Evolutionary conservation across 1,139 yeast genomes (phyloP).

Genomic region (Pichia sp.): DNA sequence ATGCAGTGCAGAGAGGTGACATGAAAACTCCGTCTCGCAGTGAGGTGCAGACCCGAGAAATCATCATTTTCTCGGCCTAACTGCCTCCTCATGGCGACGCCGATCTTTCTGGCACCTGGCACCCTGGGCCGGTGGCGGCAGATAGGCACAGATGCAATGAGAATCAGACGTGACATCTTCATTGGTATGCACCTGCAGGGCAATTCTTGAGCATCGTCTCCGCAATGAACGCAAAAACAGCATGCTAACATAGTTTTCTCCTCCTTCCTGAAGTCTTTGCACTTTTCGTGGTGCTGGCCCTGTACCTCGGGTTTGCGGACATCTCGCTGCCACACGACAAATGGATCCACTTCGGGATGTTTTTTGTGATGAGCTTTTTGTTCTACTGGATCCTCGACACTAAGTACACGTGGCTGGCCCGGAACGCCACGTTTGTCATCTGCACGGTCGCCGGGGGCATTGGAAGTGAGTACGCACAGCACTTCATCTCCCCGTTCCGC

Average conservation of each 20-base stretch:
- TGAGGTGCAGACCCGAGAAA: not conserved
- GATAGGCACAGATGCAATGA: not conserved
- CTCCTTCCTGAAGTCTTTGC: not conserved
- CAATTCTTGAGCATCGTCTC: no score
- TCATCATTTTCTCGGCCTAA: not conserved
- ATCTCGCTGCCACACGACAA: slow-evolving; percentile 31
- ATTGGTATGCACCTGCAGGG: not conserved
- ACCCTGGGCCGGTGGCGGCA: not conserved
- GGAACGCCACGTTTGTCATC: slow-evolving; percentile 23
- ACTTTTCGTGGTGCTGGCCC: slow-evolving; percentile 17
- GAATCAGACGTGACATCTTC: not conserved
- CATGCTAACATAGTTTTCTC: not conserved
- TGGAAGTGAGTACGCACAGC: slow-evolving; percentile 32
- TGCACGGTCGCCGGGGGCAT: slow-evolving; percentile 31
- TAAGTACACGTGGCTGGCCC: slow-evolving; percentile 19
- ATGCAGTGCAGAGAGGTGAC: not conserved
- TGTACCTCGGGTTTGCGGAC: slow-evolving; percentile 31
- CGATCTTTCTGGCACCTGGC: no score
- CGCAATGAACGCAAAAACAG: not conserved
- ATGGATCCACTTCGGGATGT: slow-evolving; percentile 28
- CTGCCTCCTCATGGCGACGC: no score
- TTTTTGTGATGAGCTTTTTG: slow-evolving; percentile 27
- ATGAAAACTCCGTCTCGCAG: slow-evolving; percentile 1
- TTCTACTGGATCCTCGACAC: slow-evolving; percentile 30
- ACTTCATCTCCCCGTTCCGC: slow-evolving; percentile 26